phyloP scores from a whole-genome alignment of 1,139 yeast species.

The Yamadazyma oceani region DNA sequence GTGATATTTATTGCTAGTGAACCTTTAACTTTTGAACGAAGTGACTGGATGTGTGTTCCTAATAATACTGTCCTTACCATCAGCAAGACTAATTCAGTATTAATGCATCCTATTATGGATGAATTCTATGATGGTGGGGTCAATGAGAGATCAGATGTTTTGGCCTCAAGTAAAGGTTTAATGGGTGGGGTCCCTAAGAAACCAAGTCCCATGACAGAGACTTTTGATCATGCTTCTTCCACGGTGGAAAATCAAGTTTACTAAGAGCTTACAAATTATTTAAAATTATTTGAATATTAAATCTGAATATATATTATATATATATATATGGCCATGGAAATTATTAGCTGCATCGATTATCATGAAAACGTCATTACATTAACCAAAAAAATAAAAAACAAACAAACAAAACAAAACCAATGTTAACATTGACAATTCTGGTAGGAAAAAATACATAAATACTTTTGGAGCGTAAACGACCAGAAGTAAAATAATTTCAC shows the following conservation, averaged over 20 bases:
- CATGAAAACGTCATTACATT: slow-evolving; percentile 1
- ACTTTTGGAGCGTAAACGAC: no score
- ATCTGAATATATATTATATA: slow-evolving; percentile 1
- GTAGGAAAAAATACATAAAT: no score
- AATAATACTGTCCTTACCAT: slow-evolving; percentile 87
- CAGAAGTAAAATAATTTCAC: no score
- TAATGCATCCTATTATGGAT: slow-evolving; percentile 87
- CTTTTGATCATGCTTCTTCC: slow-evolving; percentile 3
- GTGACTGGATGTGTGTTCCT: slow-evolving; percentile 97
- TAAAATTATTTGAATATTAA: no score
- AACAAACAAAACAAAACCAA: neutral
- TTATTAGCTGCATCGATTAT: neutral
- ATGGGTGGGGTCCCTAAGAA: slow-evolving; percentile 63
- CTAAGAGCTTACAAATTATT: no score
- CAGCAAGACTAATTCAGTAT: slow-evolving; percentile 73
- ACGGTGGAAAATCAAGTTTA: neutral
- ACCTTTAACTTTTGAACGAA: slow-evolving; percentile 92
- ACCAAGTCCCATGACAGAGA: slow-evolving; percentile 3
- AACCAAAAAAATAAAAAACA: neutral
- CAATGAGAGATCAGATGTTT: slow-evolving; percentile 67
- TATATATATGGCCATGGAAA: neutral
- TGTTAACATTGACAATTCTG: no score
- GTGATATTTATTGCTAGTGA: slow-evolving; percentile 96
- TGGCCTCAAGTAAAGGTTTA: slow-evolving; percentile 88
- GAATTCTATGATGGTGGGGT: slow-evolving; percentile 78